Percentiles rank a stretch among this genome's conserved stretches.
Conservation (phyloP, 768 basidiomycete species). For the Infundibulicybe gibba region DNA sequence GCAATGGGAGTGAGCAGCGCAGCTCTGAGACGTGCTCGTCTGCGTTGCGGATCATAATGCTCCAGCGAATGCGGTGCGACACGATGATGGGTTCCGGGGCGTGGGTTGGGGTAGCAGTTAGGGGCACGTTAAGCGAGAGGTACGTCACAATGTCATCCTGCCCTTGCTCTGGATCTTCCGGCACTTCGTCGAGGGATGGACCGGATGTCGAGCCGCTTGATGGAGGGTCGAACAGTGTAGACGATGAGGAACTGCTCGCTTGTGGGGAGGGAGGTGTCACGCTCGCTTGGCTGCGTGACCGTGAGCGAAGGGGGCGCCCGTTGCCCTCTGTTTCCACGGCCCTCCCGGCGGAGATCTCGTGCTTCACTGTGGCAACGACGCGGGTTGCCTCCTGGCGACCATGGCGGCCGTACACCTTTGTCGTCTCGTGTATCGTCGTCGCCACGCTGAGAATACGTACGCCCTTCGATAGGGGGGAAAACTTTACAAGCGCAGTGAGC, state of each 20-base stretch:
- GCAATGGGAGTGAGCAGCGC: conserved; percentile 89
- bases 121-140: conserved; percentile 58
- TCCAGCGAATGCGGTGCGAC: conserved; percentile 80
- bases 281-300: conserved; percentile 5
- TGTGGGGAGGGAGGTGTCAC: conserved; percentile 7
- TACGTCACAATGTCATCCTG: conserved; percentile 55
- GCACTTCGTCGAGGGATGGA: background rate
- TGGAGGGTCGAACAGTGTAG: conserved; percentile 5
- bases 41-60: conserved; percentile 71
- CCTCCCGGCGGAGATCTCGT: conserved; percentile 64
- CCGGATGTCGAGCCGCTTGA: conserved; percentile 2
- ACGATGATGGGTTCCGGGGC: conserved; percentile 70
- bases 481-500: conserved; percentile 79
- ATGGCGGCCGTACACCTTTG: conserved; percentile 53
- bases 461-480: conserved; percentile 85
- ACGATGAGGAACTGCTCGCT: background rate
- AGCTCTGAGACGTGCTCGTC: conserved; percentile 94
- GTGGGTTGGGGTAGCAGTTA: conserved; percentile 66
- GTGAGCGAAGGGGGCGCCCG: conserved; percentile 12
- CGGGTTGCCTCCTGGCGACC: conserved; percentile 60
- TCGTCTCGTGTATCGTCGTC: conserved; percentile 72
- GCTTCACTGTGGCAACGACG: conserved; percentile 56
- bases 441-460: conserved; percentile 63
- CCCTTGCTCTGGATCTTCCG: conserved; percentile 7
- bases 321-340: conserved; percentile 35